phyloP scores from a whole-genome alignment of 2,329 filamentous ascomycete genomes.

The Fusarium gaditjirri region DNA sequence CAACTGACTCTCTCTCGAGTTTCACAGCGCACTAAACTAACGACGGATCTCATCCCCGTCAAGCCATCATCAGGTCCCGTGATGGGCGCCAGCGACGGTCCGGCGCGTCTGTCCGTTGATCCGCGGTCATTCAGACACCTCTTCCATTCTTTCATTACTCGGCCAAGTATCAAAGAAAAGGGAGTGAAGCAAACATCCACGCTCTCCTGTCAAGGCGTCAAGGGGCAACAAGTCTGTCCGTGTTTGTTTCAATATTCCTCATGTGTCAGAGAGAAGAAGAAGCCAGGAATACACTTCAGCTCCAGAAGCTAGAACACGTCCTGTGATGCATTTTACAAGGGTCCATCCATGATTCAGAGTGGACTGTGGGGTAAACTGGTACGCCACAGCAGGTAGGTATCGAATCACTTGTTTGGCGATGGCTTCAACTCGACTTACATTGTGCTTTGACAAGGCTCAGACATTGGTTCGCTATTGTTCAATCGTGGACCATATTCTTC shows the following conservation, averaged over 20 bases:
- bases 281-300: constrained; percentile 24
- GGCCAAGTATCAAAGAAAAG: neutral
- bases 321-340: constrained; percentile 34
- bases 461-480: neutral
- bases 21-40: constrained; percentile 3
- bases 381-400: constrained; percentile 14
- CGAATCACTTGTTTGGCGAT: constrained; percentile 27
- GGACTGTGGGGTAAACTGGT: constrained; percentile 38
- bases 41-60: constrained; percentile 19
- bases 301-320: constrained; percentile 15
- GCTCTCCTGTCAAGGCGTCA: constrained; percentile 5
- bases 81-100: constrained; percentile 36
- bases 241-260: constrained; percentile 1
- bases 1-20: constrained; percentile 12
- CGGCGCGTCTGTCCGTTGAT: constrained; percentile 37
- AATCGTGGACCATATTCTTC: neutral
- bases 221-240: neutral
- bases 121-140: constrained; percentile 17
- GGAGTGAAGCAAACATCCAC: neutral
- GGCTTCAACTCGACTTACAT: constrained; percentile 12
- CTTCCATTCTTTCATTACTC: constrained; percentile 4
- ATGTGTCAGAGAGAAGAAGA: constrained; percentile 21
- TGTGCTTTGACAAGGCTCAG: neutral
- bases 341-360: constrained; percentile 6
- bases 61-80: constrained; percentile 34